These are phyloP conservation scores for Aspergillus haitiensis DNA, from an alignment of 495 filamentous ascomycete genomes.

Conservation along the genomic window DNA sequence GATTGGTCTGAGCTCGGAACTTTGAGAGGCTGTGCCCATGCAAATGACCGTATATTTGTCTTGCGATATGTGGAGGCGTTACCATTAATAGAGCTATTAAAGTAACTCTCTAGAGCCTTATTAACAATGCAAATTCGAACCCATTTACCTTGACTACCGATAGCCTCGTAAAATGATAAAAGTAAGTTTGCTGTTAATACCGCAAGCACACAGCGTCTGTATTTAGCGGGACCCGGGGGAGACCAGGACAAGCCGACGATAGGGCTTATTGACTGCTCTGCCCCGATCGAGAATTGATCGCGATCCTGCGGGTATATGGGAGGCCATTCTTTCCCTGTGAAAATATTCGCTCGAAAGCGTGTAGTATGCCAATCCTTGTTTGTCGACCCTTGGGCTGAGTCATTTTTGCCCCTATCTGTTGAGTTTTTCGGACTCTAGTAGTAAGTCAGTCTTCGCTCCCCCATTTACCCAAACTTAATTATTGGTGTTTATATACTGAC, in stretches of 20 bases:
- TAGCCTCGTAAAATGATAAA: slow-evolving; percentile 48
- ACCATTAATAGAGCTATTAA: slow-evolving; percentile 18
- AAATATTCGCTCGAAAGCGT: slow-evolving; percentile 51
- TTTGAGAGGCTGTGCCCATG: slow-evolving; percentile 43
- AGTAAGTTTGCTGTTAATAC: slow-evolving; percentile 60
- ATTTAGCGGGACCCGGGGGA: slow-evolving; percentile 57
- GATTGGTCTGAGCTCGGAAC: slow-evolving; percentile 16
- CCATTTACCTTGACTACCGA: slow-evolving; percentile 43
- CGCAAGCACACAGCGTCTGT: slow-evolving; percentile 57
- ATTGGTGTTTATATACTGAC: slow-evolving; percentile 28
- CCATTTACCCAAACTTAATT: neutral
- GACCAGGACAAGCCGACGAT: slow-evolving; percentile 60
- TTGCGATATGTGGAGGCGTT: slow-evolving; percentile 26
- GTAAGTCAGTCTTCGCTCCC: slow-evolving; percentile 2
- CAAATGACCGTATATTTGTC: slow-evolving; percentile 41
- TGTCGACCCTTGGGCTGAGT: slow-evolving; percentile 7
- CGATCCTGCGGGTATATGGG: slow-evolving; percentile 45
- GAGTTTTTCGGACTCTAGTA: slow-evolving; percentile 32
- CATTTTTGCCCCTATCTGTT: slow-evolving; percentile 13
- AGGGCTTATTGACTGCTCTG: slow-evolving; percentile 59
- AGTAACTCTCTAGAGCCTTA: slow-evolving; percentile 30
- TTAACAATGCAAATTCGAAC: slow-evolving; percentile 47
- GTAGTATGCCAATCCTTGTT: slow-evolving; percentile 38
- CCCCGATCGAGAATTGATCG: slow-evolving; percentile 58
- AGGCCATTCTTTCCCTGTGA: slow-evolving; percentile 56